Evolutionary conservation across 2,329 filamentous ascomycete genomes (phyloP), one percentile per base, ranked within the genome.

Genomic region (Dactylellina haptotyla): DNA sequence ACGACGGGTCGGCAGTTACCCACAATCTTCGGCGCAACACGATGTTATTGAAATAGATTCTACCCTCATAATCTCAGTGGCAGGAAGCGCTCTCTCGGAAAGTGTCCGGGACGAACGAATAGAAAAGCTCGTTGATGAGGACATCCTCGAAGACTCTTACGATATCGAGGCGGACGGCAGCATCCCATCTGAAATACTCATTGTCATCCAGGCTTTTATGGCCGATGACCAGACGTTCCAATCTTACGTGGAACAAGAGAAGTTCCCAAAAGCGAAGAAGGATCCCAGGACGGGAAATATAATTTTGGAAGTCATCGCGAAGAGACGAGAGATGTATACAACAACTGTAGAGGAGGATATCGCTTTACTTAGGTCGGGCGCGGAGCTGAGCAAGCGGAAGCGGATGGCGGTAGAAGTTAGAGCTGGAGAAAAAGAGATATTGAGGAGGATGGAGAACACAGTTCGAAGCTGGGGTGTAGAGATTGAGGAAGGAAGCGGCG

Each of bases 1-100:
- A 9, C 85, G 93, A 34, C 85, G 93, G 12, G 96, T 97, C 77
- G 93, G 93, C 16, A 97, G 96, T 78, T 87, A 93, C n/a, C 94
- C 92, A 0, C 82, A 86, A 26, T 89, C 89, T 76, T 93, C 97
- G 77, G 83, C 87, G 8, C 84, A 88, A 41, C 92, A 93, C 80
- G 92, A 97, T 77, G 91, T 96, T 0, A 89, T 91, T 0, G 93
- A 97, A 79, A 81, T 97, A 32, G 84, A 90, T 0, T 87, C 89
- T 82, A 82, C 84, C 0, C 77, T 87, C 6, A 83, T 94, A 20
- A 81, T 85, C 45, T 73, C 69, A 3, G 39, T 73, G 10, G 69
- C 69, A 6, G 69, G 69, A 16, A 73, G 62, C 34, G 32, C 48
- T 4, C 37, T 73, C 2, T 28, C 69, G 1, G 74, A 81, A 10